Evolutionary conservation across 2,329 filamentous ascomycete species (phyloP), one percentile per base, ranked within the genome.

Genomic region (Penicillium sp.): DNA sequence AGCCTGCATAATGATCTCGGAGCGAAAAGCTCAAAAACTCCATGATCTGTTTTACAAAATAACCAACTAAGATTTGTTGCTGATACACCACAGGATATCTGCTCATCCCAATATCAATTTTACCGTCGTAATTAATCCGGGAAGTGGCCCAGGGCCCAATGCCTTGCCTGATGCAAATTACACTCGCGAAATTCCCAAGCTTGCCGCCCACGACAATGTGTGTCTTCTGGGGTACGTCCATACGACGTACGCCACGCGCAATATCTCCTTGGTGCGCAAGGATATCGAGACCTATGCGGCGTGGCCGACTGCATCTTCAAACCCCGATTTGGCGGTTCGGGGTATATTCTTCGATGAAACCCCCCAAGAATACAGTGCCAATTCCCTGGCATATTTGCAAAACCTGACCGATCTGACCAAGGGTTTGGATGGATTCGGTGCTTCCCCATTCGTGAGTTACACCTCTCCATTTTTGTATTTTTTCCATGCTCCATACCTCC

Each of bases 281-380:
- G 78, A 81, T 53, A 72, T 81, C 42, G 69, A 70, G 47, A 69
- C 66, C 4, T 80, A 79, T 52, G 73, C 71, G 15, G 71, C 68
- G 34, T 81, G 78, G 77, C 64, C 71, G 10, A 59, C 57, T 15
- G 68, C 65, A 48, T 67, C 65, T 45, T 65, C 66, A 16, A 68
- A 71, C 55, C 59, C 67, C 12, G 68, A 68, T 38, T 63, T 80
- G 46, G 65, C 71, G 21, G 66, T 80, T 59, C 69, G 70, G 48
- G 77, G 76, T 46, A 77, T 80, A 58, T 79, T 80, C 62, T 74
- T 79, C 52, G 77, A 79, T 55, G 76, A 80, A 64, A 74, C 72
- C 39, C 76, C 76, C 4, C 66, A 72, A 45, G 49, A 67, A 54
- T 76, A 71, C 59, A 63, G 67, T 54, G 54, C 53, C 46, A 52